Base-by-base conservation (phyloP, 2,329 filamentous ascomycete species). In the Penicillium sp. region DNA sequence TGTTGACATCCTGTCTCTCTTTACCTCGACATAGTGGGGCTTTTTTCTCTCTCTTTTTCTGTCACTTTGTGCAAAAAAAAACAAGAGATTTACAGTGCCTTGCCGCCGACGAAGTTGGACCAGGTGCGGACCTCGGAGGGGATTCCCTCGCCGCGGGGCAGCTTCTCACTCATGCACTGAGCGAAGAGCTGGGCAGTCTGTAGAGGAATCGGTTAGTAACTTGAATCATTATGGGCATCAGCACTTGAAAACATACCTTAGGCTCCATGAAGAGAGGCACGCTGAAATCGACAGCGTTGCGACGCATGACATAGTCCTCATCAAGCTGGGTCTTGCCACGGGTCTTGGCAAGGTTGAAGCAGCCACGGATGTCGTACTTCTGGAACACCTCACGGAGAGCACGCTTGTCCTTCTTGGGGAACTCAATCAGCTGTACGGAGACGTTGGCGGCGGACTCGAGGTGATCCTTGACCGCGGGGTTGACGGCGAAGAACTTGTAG, bases 261-360 rank as follows among this genome's bases (percentile, higher is more conserved):
- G 93, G 91, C 81, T 97, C 93, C 93, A 97, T 97, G 78, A 99
- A 97, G 56, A 99, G 82, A 49, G 94, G 94, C 33, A 97, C 92
- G 68, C 93, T 93, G 76, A 99, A 99, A 79, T 99, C 94, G 56
- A 99, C 94, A 29, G 94, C 94, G 73, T 99, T 99, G 74, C 94
- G 87, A 71, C 94, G 87, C 93, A 97, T 97, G 57, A 99, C 92
- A 71, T 99, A 99, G 81, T 99, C 93, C 71, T 96, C 91, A 73
- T 99, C 94, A 61, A 90, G 81, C 60, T 91, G 82, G 38, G 89
- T 93, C 82, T 90, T 93, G 60, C 87, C 94, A 71, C 93, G 84
- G 66, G 85, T 86, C 77, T 89, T 86, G 58, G 93, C 92, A 70
- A 99, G 81, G 82, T 97, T 97, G 84, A 99, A 99, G 61, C 92